Base-by-base conservation (phyloP, 2,329 filamentous ascomycete genomes). In the Cyphellophora attinorum region DNA sequence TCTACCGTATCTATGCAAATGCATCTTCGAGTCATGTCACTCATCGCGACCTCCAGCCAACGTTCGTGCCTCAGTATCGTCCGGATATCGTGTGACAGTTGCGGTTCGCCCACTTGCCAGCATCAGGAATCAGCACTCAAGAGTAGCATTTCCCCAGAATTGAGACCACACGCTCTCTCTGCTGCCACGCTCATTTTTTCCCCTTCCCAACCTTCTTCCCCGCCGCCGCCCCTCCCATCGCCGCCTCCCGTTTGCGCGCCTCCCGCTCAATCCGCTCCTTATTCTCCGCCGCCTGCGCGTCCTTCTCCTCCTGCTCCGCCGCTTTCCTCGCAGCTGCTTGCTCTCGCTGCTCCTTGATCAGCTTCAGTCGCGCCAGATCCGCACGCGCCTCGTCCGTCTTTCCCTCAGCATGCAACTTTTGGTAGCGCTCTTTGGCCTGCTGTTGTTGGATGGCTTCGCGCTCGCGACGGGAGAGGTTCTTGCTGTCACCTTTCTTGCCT, bases 381-480 rank as follows among this genome's bases (percentile, higher is more conserved):
- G 84, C 80, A 57, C 85, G 81, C 31, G 89, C 88, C 69, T 95
- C 84, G 41, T 98, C 91, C 29, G 91, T 96, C 76, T 96, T 96
- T 52, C 89, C 89, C 54, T 86, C 82, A 38, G 86, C 84, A 53
- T 95, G 89, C 51, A 95, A 60, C 64, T 93, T 93, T 68, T 85
- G 75, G 55, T 94, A 95, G 48, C 79, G 74, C 67, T 94, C 88
- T n/a, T n/a, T n/a, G n/a, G n/a, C n/a, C n/a, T n/a, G n/a, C n/a
- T n/a, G n/a, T 2, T 88, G 88, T 63, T 94, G 82, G 19, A 91
- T 54, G 2, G 88, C 83, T 65, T 96, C 80, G 13, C 78, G 65
- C 64, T 84, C 80, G 18, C 76, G 70, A 32, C 80, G 68, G 23
- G 73, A 78, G 30, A 84, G 61, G 54, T 81, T 74, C n/a, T n/a